Evolutionary conservation across 352 stramenopile genomes (phyloP).

Genomic region (Phytophthora pseudosyringae): DNA sequence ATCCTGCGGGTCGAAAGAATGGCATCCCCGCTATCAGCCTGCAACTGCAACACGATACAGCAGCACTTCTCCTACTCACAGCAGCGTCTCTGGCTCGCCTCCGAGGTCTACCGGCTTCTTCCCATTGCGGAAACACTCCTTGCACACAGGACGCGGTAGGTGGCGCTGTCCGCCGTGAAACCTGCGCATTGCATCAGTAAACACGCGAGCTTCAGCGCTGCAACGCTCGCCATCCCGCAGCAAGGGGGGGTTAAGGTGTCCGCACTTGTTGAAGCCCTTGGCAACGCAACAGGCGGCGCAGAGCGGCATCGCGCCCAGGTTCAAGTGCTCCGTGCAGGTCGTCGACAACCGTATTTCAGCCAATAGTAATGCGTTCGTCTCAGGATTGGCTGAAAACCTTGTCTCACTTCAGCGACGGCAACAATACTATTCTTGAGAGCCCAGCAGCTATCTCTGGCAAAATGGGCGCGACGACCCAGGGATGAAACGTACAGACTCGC

Average conservation of each 20-base stretch:
- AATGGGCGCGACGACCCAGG: not conserved
- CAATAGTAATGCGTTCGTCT: conserved; percentile 7
- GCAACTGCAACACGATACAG: not conserved
- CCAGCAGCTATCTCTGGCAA: conserved; percentile 6
- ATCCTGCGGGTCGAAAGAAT: conserved; percentile 24
- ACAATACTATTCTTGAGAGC: conserved; percentile 8
- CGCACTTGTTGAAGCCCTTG: conserved; percentile 85
- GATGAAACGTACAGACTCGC: conserved; percentile 20
- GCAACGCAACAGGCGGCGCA: conserved; percentile 72
- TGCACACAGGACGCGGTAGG: conserved; percentile 65
- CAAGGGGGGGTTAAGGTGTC: not conserved
- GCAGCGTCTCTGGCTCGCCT: conserved; percentile 37
- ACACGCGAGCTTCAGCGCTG: conserved; percentile 10
- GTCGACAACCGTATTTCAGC: conserved; percentile 34
- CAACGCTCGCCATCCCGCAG: not conserved
- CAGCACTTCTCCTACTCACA: conserved; percentile 6
- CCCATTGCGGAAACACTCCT: conserved; percentile 73
- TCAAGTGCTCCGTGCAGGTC: conserved; percentile 24
- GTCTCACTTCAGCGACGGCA: conserved; percentile 23
- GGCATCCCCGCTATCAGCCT: not conserved
- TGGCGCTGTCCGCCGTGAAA: conserved; percentile 67
- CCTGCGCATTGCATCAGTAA: conserved; percentile 41
- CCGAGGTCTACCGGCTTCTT: conserved; percentile 42
- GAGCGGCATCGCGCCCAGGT: conserved; percentile 58
- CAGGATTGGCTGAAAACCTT: conserved; percentile 23